Base-by-base conservation (phyloP, 2,329 filamentous ascomycete species). In the Aphanocladium album region DNA sequence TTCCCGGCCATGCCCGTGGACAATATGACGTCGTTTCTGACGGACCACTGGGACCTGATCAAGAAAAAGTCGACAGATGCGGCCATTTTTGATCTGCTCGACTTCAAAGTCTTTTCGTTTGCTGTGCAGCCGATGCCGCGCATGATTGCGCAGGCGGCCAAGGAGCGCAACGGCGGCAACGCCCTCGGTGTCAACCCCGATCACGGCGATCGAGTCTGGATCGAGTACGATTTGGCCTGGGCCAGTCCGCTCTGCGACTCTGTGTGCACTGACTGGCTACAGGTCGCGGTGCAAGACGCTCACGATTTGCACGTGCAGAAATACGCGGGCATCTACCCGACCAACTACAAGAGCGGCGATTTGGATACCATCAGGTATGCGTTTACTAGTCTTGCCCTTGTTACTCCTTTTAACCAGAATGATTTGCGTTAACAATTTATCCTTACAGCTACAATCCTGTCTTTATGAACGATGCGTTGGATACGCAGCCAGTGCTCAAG, bases 211-310 rank as follows among this genome's bases (percentile, higher is more conserved):
- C 65, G 66, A 8, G 62, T 71, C 16, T 72, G 68, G 76, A 66
- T 70, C 58, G 66, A 68, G 35, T 74, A 72, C 66, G 69, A 68
- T 9, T 46, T 67, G 14, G 64, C 67, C 8, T 71, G 70, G 69
- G 39, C 66, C 3, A 65, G 59, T 21, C 53, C 58, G 1, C 16
- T 62, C 11, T 67, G 64, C 21, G 69, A 71, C 53, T 25, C 50
- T 1, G 11, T 30, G 12, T 67, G 66, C 35, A 62, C 62, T 1
- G 12, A 55, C 5, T 67, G 57, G 25, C 27, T 67, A 14, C 33
- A 21, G 14, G 51, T 56, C 16, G n/a, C 57, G 9, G 58, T 64
- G n/a, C 45, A 63, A 5, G 25, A 41, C 7, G 45, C 61, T 14
- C 65, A 64, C 50, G 55, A 62, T 4, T 11, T 66, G 19, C 66